Conservation (phyloP, 78 protist genomes). For the Planoprotostelium fungivorum region DNA sequence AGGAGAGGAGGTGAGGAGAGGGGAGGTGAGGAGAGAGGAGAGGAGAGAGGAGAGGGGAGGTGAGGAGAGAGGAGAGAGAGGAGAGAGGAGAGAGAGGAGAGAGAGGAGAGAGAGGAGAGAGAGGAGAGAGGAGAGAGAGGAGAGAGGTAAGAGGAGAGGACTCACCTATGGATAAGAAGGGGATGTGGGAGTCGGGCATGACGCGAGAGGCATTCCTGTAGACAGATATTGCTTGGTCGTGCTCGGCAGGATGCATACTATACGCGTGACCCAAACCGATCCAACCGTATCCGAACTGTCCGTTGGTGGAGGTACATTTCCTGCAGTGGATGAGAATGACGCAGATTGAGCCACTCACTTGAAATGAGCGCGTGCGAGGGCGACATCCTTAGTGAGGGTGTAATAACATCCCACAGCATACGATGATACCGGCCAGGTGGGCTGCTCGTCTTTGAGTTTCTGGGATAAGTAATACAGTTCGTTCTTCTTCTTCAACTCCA, state of each 20-base stretch:
- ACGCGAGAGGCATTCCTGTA: constrained; percentile 51
- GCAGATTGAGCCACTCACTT: not conserved
- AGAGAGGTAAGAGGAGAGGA: no score
- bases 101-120: constrained; percentile 20
- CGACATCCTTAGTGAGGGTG: constrained; percentile 23
- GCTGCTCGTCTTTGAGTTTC: constrained; percentile 25
- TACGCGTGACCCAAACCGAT: constrained; percentile 49
- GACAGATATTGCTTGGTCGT: constrained; percentile 60
- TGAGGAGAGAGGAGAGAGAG: not conserved
- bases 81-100: no score
- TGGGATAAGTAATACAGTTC: constrained; percentile 32
- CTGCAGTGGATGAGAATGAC: constrained; percentile 18
- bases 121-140: not conserved
- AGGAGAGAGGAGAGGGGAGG: constrained; percentile 15
- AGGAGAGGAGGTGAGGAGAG: not conserved
- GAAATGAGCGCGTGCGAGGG: not conserved
- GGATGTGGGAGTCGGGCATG: constrained; percentile 10
- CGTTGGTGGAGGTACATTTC: constrained; percentile 25
- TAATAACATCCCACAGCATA: constrained; percentile 56
- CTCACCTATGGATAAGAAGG: not conserved
- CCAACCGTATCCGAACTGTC: constrained; percentile 37
- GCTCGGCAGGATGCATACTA: constrained; percentile 45
- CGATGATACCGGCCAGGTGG: constrained; percentile 43
- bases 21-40: not conserved
- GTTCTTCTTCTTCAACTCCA: constrained; percentile 33